Percentiles rank a stretch among this genome's conserved stretches.
Evolutionary conservation across 1,284 basidiomycete species (phyloP).

Genomic region (Moesziomyces parantarcticus): DNA sequence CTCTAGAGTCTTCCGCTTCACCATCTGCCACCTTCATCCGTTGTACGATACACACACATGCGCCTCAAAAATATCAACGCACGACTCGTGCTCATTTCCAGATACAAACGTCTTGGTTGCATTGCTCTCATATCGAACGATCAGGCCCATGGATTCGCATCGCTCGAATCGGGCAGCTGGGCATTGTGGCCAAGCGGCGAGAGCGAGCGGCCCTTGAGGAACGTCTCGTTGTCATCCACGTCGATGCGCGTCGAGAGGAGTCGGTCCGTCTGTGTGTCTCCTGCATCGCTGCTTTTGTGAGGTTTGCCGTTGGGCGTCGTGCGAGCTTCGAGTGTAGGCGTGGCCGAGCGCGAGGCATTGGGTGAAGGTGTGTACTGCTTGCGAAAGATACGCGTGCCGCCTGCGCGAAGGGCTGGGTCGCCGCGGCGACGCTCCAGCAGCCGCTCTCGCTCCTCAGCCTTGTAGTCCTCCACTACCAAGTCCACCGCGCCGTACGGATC

Average conservation of each 20-base stretch:
- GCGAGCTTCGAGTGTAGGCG: slow-evolving; percentile 13
- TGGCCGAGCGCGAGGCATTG: slow-evolving; percentile 15
- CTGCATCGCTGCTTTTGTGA: not conserved
- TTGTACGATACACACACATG: slow-evolving; percentile 27
- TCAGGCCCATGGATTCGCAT: slow-evolving; percentile 28
- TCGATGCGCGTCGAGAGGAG: slow-evolving; percentile 26
- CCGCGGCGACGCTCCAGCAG: slow-evolving; percentile 52
- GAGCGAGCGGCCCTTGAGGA: slow-evolving; percentile 23
- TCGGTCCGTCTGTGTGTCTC: slow-evolving; percentile 3
- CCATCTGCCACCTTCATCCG: slow-evolving; percentile 1
- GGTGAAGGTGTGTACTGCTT: slow-evolving; percentile 48
- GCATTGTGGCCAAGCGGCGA: slow-evolving; percentile 4
- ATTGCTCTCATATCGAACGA: not conserved
- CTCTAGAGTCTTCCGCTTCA: slow-evolving; percentile 30
- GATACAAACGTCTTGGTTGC: too few relatives aligned
- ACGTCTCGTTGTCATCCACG: slow-evolving; percentile 25
- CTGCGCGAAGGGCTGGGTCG: slow-evolving; percentile 55
- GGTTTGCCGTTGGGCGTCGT: slow-evolving; percentile 1
- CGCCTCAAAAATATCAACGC: too few relatives aligned
- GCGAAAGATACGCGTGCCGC: slow-evolving; percentile 52
- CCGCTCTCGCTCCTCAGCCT: slow-evolving; percentile 57
- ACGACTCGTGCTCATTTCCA: too few relatives aligned
- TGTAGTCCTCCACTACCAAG: slow-evolving; percentile 52
- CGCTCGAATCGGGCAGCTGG: slow-evolving; percentile 14
- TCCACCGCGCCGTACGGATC: slow-evolving; percentile 57